These are phyloP conservation scores for Pulveroboletus ravenelii DNA, from an alignment of 768 basidiomycete genomes.

Conservation along the genomic window DNA sequence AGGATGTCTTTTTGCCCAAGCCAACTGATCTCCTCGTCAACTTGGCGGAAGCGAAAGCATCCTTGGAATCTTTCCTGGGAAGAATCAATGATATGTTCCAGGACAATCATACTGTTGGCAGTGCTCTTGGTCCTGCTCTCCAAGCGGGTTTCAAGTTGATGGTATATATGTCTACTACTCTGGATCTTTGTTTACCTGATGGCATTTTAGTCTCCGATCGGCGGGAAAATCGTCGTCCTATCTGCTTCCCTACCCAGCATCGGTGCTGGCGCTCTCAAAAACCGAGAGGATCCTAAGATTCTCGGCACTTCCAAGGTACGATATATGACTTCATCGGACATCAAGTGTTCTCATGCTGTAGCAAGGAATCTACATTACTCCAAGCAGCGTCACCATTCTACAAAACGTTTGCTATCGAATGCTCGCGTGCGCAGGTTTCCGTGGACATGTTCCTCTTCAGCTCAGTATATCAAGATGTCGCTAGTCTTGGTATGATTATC, in stretches of 20 bases:
- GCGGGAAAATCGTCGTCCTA: constrained; percentile 88
- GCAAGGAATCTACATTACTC: constrained; percentile 82
- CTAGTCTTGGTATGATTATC: constrained; percentile 64
- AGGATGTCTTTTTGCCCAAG: constrained; percentile 96
- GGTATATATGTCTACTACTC: constrained; percentile 38
- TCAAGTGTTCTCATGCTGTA: constrained; percentile 1
- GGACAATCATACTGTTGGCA: constrained; percentile 90
- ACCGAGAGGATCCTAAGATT: constrained; percentile 93
- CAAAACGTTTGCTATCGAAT: constrained; percentile 98
- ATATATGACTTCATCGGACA: neutral
- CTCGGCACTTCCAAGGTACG: constrained; percentile 87
- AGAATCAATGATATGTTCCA: constrained; percentile 95
- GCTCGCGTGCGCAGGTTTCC: constrained; percentile 92
- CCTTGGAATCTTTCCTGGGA: constrained; percentile 76
- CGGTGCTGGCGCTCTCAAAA: constrained; percentile 90
- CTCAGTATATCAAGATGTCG: constrained; percentile 90
- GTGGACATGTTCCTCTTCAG: constrained; percentile 99
- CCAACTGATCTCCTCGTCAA: constrained; percentile 96
- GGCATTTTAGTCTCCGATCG: constrained; percentile 68
- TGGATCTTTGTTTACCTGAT: neutral
- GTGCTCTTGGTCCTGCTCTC: constrained; percentile 89
- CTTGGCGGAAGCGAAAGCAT: constrained; percentile 74
- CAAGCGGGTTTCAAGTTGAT: constrained; percentile 96
- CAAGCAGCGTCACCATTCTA: constrained; percentile 95
- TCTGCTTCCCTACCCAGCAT: constrained; percentile 82